phyloP scores from a whole-genome alignment of 2,329 filamentous ascomycete genomes.

The Sarocladiaceae sp. region DNA sequence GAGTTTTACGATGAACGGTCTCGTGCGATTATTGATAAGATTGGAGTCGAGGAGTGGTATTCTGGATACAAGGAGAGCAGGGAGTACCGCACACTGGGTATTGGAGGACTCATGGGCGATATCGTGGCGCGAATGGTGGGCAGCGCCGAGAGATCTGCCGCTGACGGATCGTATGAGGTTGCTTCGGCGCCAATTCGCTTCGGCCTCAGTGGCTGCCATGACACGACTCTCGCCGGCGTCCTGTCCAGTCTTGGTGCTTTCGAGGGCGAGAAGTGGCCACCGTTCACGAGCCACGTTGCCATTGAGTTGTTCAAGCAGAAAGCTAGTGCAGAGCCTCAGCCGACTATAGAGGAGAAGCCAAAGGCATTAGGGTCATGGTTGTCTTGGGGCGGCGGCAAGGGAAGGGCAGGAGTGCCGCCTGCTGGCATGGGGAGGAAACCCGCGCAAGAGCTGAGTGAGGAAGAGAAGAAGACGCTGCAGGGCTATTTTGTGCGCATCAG shows the following conservation, averaged over 20 bases:
- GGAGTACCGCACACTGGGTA: constrained; percentile 86
- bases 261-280: constrained; percentile 71
- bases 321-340: constrained; percentile 16
- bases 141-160: constrained; percentile 50
- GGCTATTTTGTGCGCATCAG: constrained; percentile 83
- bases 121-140: constrained; percentile 69
- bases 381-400: constrained; percentile 4
- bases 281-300: constrained; percentile 87
- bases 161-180: constrained; percentile 47
- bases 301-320: constrained; percentile 74
- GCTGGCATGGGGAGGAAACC: constrained; percentile 55
- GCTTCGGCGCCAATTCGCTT: constrained; percentile 55
- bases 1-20: constrained; percentile 81
- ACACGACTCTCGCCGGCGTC: constrained; percentile 81
- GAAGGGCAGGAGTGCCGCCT: constrained; percentile 20
- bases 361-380: constrained; percentile 15
- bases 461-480: constrained; percentile 55
- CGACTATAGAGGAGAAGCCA: constrained; percentile 12
- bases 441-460: constrained; percentile 45
- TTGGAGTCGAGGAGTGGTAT: constrained; percentile 91
- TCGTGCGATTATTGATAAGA: constrained; percentile 62
- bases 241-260: constrained; percentile 76
- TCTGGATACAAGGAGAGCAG: constrained; percentile 73
- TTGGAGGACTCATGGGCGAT: constrained; percentile 79
- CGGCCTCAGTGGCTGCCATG: constrained; percentile 79